phyloP scores from a whole-genome alignment of 108 stramenopile species.

The Pseudonitzschia pungens region DNA sequence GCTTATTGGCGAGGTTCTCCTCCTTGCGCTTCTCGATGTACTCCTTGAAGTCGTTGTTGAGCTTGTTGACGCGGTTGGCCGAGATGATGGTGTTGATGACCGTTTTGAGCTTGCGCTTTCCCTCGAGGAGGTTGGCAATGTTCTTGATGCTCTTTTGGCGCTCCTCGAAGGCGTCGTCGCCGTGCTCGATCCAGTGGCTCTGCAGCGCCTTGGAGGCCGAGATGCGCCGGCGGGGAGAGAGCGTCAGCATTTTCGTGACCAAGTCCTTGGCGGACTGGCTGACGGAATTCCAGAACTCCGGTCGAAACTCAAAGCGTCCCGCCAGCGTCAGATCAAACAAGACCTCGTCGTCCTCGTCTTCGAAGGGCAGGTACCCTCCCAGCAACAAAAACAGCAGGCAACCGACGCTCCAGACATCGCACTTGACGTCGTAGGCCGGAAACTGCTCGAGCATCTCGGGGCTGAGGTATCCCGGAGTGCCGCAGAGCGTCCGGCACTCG shows the following conservation, averaged over 20 bases:
- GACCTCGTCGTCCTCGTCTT: conserved; percentile 61
- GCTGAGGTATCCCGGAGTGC: conserved; percentile 94
- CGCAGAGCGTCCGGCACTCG: conserved; percentile 87
- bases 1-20: conserved; percentile 26
- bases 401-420: conserved; percentile 95
- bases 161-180: conserved; percentile 44
- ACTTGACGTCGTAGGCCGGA: conserved; percentile 82
- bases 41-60: conserved; percentile 39
- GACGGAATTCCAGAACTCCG: conserved; percentile 34
- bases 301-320: conserved; percentile 46
- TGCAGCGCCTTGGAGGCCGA: conserved; percentile 54
- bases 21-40: conserved; percentile 39
- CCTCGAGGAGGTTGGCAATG: conserved; percentile 31
- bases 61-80: conserved; percentile 39
- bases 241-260: conserved; percentile 62
- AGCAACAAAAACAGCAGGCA: conserved; percentile 91
- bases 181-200: conserved; percentile 63
- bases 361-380: conserved; percentile 87
- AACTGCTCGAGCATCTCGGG: conserved; percentile 89
- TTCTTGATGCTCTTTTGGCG: conserved; percentile 33
- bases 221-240: conserved; percentile 67
- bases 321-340: conserved; percentile 44
- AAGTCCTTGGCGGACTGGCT: conserved; percentile 76
- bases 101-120: conserved; percentile 45
- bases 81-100: conserved; percentile 37